Evolutionary conservation across 1,284 basidiomycete genomes (phyloP).

Genomic region (Peniophora sp.): DNA sequence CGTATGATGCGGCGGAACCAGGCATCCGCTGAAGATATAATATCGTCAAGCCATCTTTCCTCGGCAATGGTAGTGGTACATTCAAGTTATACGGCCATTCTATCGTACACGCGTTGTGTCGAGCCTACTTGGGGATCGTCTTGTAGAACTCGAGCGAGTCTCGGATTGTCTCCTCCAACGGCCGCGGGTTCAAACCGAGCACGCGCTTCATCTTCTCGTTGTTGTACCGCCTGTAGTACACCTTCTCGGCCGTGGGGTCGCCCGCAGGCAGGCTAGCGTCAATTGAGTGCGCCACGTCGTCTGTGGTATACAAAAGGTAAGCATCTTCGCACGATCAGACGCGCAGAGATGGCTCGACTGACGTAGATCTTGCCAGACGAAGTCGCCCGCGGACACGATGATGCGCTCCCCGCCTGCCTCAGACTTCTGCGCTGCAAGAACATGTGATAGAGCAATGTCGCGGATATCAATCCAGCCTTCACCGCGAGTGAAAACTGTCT

Average conservation of each 20-base stretch:
- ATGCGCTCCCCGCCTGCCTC: neutral
- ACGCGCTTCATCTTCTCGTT: neutral
- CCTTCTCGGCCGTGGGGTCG: neutral
- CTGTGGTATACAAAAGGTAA: neutral
- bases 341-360: neutral
- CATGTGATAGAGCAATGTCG: neutral
- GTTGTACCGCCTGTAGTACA: neutral
- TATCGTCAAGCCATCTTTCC: no score
- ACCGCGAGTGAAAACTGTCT: neutral
- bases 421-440: neutral
- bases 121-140: constrained; percentile 11
- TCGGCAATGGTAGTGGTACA: no score
- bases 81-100: no score
- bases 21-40: no score
- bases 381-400: neutral
- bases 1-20: no score
- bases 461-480: neutral
- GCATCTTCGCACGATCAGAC: neutral
- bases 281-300: neutral
- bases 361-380: neutral
- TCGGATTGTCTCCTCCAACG: neutral
- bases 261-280: neutral
- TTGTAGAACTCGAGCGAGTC: constrained; percentile 22
- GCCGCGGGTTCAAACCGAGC: neutral
- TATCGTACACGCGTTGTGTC: no score